These are phyloP conservation scores for Gracilaria domingensis DNA, from an alignment of 23 red algal species.

Conservation along the genomic window DNA sequence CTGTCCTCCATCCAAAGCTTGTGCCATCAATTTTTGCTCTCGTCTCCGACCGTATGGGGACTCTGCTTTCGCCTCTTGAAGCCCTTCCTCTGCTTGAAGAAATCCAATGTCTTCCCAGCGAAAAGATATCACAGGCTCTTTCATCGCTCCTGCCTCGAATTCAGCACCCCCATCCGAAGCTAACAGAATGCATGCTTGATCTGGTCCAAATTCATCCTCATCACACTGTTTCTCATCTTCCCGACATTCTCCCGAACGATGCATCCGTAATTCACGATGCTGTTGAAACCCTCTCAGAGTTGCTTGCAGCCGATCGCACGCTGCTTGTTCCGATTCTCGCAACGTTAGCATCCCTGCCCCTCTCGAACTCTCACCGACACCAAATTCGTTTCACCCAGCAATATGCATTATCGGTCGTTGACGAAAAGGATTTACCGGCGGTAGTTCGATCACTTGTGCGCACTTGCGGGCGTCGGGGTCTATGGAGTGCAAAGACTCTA, in stretches of 20 bases:
- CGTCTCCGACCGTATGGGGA: not conserved
- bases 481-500: constrained; percentile 28
- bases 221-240: constrained; percentile 32
- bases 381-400: constrained; percentile 51
- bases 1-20: not conserved
- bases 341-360: constrained; percentile 44
- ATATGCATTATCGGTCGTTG: constrained; percentile 47
- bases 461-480: constrained; percentile 18
- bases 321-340: constrained; percentile 55
- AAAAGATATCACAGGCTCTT: constrained; percentile 40
- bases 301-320: constrained; percentile 54
- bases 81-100: constrained; percentile 40
- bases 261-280: constrained; percentile 25
- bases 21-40: not conserved
- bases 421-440: constrained; percentile 54
- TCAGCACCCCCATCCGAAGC: constrained; percentile 25
- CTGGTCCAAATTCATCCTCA: constrained; percentile 53
- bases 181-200: constrained; percentile 34
- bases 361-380: constrained; percentile 35
- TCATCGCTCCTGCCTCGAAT: constrained; percentile 33
- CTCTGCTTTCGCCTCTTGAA: constrained; percentile 24
- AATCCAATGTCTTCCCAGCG: constrained; percentile 38
- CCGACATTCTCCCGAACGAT: constrained; percentile 57
- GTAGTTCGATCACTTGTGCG: constrained; percentile 49
- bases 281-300: constrained; percentile 47